These are phyloP conservation scores for Cryptosporidium meleagridis DNA, from an alignment of 169 alveolate genomes.

Conservation along the genomic window DNA sequence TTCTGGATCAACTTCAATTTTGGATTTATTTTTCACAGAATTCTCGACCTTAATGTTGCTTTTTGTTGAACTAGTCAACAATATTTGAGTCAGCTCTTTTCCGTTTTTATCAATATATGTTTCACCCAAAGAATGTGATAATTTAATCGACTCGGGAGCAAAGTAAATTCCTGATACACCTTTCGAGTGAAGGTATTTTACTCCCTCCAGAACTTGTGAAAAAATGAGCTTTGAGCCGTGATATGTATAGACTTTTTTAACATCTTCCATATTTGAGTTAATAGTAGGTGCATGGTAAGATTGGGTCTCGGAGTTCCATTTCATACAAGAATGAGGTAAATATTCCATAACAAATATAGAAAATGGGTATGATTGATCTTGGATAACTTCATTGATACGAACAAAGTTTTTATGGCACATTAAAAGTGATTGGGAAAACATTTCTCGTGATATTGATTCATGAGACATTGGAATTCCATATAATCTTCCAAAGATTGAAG, in stretches of 20 bases:
- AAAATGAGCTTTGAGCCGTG: conserved; percentile 54
- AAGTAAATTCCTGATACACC: conserved; percentile 41
- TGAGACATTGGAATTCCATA: conserved; percentile 28
- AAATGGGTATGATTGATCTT: conserved; percentile 19
- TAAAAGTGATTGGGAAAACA: conserved; percentile 36
- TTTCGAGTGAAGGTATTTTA: conserved; percentile 22
- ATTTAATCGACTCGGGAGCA: conserved; percentile 52
- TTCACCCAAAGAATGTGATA: conserved; percentile 68
- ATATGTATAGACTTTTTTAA: conserved; percentile 26
- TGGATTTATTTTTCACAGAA: neutral
- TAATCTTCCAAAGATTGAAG: conserved; percentile 27
- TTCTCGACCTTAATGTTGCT: neutral
- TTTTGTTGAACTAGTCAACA: neutral
- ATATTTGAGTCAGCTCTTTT: conserved; percentile 5
- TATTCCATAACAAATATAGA: conserved; percentile 59
- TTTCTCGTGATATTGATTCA: conserved; percentile 32
- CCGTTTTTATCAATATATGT: conserved; percentile 30
- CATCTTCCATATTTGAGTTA: neutral
- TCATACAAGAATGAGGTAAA: conserved; percentile 56
- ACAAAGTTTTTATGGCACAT: conserved; percentile 23
- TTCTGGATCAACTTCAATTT: conserved; percentile 31
- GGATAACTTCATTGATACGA: conserved; percentile 46
- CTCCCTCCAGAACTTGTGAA: conserved; percentile 25
- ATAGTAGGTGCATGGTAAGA: conserved; percentile 36
- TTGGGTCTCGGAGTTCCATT: conserved; percentile 27